Base-by-base conservation (phyloP, 2,329 filamentous ascomycete genomes). In the Ciborinia camelliae region DNA sequence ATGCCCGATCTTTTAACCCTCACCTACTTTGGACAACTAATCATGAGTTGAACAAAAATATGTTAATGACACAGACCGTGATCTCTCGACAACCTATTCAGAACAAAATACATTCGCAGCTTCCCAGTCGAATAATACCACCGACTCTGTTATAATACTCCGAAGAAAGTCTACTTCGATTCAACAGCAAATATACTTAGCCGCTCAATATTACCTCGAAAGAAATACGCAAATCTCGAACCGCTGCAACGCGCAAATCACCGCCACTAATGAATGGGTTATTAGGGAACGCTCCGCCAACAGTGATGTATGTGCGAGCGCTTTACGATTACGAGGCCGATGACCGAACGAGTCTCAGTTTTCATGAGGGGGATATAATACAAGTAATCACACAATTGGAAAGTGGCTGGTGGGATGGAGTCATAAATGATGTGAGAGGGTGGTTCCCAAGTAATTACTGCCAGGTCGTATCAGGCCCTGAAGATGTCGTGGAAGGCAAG, bases 381-480 rank as follows among this genome's bases (percentile, higher is more conserved):
- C 94, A 98, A 79, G 95, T 99, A 72, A 94, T 99, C 73, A 99
- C 95, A 62, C 94, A 97, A 79, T 84, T 98, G 65, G 95, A 99
- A 78, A 98, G 93, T 74, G 95, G 95, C 64, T 99, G 95, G 95
- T 99, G 95, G 95, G 95, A 99, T 79, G 95, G 95, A 57, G 92
- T 99, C 64, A 97, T 99, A 76, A 95, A 97, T 74, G 92, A 93
- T 66, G 90, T 97, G 71, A 89, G 95, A 75, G 95, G 95, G 76
- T 99, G 95, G 95, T 99, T 99, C 77, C 95, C 95, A 45, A 98
- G 94, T 82, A 99, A 99, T 78, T 99, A 99, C 80, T 98, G 95
- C 80, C 88, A 92, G 70, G 87, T 95, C 68, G 90, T 98, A 72
- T 85, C 87, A 66, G 88, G 87, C 71, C 84, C 89, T 59, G 89